phyloP scores from a whole-genome alignment of 768 basidiomycete species.

The Peribolospora baueri region DNA sequence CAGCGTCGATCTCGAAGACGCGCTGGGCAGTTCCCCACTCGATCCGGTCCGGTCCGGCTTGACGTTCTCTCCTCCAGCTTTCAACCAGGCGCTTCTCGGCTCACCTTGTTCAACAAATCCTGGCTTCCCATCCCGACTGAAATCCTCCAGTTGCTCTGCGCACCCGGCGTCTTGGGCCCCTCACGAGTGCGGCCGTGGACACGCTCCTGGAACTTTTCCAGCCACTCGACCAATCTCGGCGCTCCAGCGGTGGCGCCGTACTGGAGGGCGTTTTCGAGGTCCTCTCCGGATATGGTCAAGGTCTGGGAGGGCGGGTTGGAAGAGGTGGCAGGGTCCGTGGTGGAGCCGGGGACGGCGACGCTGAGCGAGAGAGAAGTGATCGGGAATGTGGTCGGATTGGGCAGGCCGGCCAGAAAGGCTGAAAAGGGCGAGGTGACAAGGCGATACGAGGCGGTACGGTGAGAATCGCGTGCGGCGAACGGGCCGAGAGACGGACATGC shows the following conservation, averaged over 20 bases:
- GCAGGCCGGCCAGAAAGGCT: constrained; percentile 59
- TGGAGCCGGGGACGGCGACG: constrained; percentile 30
- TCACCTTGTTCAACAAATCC: constrained; percentile 65
- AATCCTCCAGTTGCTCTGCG: constrained; percentile 40
- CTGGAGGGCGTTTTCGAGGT: constrained; percentile 45
- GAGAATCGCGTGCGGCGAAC: too few relatives aligned
- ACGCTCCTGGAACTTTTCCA: constrained; percentile 42
- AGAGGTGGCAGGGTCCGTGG: constrained; percentile 19
- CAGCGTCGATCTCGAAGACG: too few relatives aligned
- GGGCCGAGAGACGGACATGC: too few relatives aligned
- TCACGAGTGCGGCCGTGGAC: constrained; percentile 33
- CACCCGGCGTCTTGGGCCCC: constrained; percentile 9
- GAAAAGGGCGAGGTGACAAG: background rate
- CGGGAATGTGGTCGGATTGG: constrained; percentile 73
- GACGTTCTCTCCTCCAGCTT: background rate
- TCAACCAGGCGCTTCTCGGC: constrained; percentile 2
- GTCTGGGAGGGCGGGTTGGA: constrained; percentile 10
- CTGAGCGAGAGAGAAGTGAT: constrained; percentile 6
- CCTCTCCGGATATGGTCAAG: constrained; percentile 32
- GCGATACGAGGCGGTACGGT: too few relatives aligned
- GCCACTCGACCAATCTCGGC: constrained; percentile 39
- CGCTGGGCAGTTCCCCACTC: too few relatives aligned
- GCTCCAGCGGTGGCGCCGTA: constrained; percentile 51
- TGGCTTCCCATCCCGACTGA: constrained; percentile 66
- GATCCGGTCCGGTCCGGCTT: too few relatives aligned